Base-by-base conservation (phyloP, 805 yeast species). In the Pichia phayaonensis region DNA sequence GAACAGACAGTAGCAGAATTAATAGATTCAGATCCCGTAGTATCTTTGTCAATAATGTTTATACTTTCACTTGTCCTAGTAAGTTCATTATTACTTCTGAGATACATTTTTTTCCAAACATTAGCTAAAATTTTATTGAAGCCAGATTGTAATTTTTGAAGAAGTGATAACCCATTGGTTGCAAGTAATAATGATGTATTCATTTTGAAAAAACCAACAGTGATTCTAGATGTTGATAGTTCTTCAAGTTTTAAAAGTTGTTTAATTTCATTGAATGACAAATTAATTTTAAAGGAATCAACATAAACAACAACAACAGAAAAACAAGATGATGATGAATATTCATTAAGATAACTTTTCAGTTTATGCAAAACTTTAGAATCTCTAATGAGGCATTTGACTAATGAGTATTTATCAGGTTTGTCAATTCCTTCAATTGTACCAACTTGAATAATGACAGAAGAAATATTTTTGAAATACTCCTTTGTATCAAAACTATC, bases 361-460 rank as follows among this genome's bases (percentile, higher is more conserved):
- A 56, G 16, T n/a, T 55, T 56, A 4, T 31, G 21, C 24, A 56
- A 16, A 12, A 51, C 53, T 10, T 43, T 43, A 2, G 48, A 20
- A 44, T 56, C 59, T 20, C 41, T 39, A 40, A 40, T 39, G 16
- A 55, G 42, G 21, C 44, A 40, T 22, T 47, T 39, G 2, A 44
- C 4, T 11, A 53, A 21, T 3, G 52, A 10, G 8, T 15, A 20
- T 3, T 34, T 46, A 13, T 38, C 40, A 16, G 36, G 22, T 3
- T 42, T 15, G 39, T 48, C 51, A 26, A 49, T 29, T 12, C 26
- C 44, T 40, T 46, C 44, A 12, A 62, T 58, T 2, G 74, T 57
- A 3, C 86, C 86, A 54, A 81, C 71, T 55, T 79, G 82, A 57
- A 80, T 69, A 4, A 82, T 54, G 6, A 82, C 48, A 47, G 77